These are phyloP conservation scores for Nicotiana obtusifolia DNA, from an alignment of 257 asterid genomes.

Conservation along the genomic window DNA sequence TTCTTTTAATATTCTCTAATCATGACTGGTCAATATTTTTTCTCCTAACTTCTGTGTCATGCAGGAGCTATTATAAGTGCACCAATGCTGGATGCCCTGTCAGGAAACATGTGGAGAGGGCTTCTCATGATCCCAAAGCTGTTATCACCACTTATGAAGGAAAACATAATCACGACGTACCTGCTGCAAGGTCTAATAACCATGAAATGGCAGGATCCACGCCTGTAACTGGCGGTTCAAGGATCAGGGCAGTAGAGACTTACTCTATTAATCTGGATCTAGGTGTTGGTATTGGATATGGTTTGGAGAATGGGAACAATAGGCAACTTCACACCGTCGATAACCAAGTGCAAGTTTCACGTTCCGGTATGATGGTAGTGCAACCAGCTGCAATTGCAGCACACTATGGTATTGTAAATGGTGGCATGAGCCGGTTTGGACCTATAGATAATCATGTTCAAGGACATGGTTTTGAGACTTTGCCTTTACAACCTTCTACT, in stretches of 20 bases:
- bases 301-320: conserved; percentile 27
- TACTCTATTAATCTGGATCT: conserved; percentile 69
- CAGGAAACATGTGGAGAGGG: conserved; percentile 95
- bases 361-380: conserved; percentile 35
- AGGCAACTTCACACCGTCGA: conserved; percentile 25
- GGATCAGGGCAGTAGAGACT: conserved; percentile 47
- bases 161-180: conserved; percentile 90
- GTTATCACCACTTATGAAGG: conserved; percentile 98
- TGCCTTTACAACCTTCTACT: conserved; percentile 29
- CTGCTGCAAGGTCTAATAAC: conserved; percentile 58
- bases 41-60: conserved; percentile 1
- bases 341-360: conserved; percentile 22
- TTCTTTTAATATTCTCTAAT: background rate
- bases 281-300: conserved; percentile 65
- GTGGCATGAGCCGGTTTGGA: conserved; percentile 25
- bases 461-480: conserved; percentile 24
- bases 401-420: conserved; percentile 30
- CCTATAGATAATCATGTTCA: conserved; percentile 23
- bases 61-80: conserved; percentile 98
- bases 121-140: conserved; percentile 94
- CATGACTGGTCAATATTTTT: background rate
- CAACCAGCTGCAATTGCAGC: conserved; percentile 37
- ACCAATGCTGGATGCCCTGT: conserved; percentile 90
- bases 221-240: conserved; percentile 29
- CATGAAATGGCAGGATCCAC: conserved; percentile 54